Base-by-base conservation (phyloP, 768 basidiomycete genomes). In the Suillus subaureus region DNA sequence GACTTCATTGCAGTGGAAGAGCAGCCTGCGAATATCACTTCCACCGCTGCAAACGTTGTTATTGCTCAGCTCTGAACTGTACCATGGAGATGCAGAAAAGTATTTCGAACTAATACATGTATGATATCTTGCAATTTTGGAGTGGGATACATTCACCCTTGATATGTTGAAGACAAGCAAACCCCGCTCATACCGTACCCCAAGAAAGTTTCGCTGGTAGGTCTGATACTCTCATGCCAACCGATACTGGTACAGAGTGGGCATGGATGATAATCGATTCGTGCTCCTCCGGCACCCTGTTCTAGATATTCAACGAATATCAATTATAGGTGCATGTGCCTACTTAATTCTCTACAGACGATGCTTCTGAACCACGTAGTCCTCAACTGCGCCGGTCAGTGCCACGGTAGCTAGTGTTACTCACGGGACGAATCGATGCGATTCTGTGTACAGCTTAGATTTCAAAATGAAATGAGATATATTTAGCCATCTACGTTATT, bases 1-100 rank as follows among this genome's bases (percentile, higher is more conserved):
- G 72, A 78, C 35, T 81, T 83, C 68, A 70, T 91, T 26, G 82
- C 75, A 28, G 82, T 89, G 1, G 89, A 90, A 73, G 74, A 79
- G 0, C 76, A 79, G 12, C 81, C 86, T 28, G 71, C 75, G 21
- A 73, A 83, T 55, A 71, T 86, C 55, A 85, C 80, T n/a, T 79
- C 82, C 58, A 88, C 87, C n/a, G 79, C 80, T 65, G 87, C 86
- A 3, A 76, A 82, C 9, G 74, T 74, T 33, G 72, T 87, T 35
- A 76, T 88, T 65, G 76, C 79, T 31, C 75, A 75, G 56, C 66
- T 82, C 12, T 40, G 40, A 33, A 70, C 68, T 65, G 28, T 16
- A 21, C 15, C 15, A 23, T 26, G 15, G n/a, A 23, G 6, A 58
- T 39, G 37, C 23, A 26, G 57, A 40, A 9, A 60, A 18, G 57